Evolutionary conservation across 2,329 filamentous ascomycete species (phyloP), one percentile per base, ranked within the genome.

Genomic region (Aspergillus sp.): DNA sequence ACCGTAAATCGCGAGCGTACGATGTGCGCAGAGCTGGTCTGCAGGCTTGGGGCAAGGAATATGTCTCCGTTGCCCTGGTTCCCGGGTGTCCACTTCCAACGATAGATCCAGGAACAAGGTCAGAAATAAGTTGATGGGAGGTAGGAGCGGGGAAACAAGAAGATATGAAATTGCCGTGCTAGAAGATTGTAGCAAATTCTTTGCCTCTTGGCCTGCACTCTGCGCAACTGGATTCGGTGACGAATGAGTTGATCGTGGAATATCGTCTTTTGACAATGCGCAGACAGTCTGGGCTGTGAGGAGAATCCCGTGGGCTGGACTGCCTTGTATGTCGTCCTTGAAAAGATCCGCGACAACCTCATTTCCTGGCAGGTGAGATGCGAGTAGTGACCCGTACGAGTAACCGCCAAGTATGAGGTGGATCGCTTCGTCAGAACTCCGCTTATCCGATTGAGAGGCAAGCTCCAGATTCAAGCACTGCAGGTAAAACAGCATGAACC

Each of bases 381-480:
- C 86, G 40, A 98, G 84, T 68, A 96, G 83, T 4, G 91, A 90
- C 44, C 95, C 95, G 72, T 97, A 97, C 0, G 92, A 96, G 72
- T 97, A 97, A 12, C 93, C 93, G 2, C 84, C 88, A 6, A 95
- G 79, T 5, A 96, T 66, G 0, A 87, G 62, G 35, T 69, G 66
- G 14, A 76, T 61, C 2, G 58, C 43, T 6, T 17, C 40, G 7
- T n/a, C 23, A 19, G n/a, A 8, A 15, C 12, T 24, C 24, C 37
- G 17, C 21, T 12, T 15, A 19, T 31, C 44, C 19, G 15, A n/a
- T 8, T 19, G 43, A 14, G 49, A 48, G 23, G 27, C 19, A n/a
- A 60, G 31, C 45, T 27, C 50, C 17, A 33, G 31, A 21, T 82
- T 75, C 57, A 91, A 77, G 55, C 80, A 77, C 61, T 88, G 82